phyloP scores from a whole-genome alignment of 495 filamentous ascomycete species.

The Pseudoneurospora amorphoporcata region DNA sequence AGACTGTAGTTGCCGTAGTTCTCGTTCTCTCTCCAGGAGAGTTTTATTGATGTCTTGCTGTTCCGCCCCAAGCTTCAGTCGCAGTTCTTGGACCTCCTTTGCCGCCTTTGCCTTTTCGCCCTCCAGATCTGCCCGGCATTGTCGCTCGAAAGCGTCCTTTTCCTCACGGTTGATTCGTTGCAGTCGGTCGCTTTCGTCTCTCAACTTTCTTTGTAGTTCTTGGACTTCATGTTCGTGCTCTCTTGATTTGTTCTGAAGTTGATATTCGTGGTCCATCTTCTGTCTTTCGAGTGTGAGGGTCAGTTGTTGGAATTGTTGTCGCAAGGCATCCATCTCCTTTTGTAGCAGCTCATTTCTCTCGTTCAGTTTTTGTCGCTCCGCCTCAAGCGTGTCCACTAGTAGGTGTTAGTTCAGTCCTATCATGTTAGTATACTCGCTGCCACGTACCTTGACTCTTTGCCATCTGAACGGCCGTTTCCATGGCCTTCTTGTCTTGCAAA shows the following conservation, averaged over 20 bases:
- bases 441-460: conserved; percentile 65
- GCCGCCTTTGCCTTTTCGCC: conserved; percentile 49
- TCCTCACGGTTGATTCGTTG: conserved; percentile 28
- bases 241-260: conserved; percentile 29
- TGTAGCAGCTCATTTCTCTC: conserved; percentile 46
- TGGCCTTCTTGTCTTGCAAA: conserved; percentile 45
- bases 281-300: conserved; percentile 19
- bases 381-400: conserved; percentile 59
- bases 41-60: conserved; percentile 53
- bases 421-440: background rate
- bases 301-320: conserved; percentile 25
- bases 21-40: conserved; percentile 50
- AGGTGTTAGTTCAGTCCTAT: background rate
- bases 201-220: conserved; percentile 29
- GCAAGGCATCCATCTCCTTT: conserved; percentile 48
- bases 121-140: conserved; percentile 34
- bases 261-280: conserved; percentile 26
- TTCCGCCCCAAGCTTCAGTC: conserved; percentile 48
- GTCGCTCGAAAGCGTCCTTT: conserved; percentile 33
- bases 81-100: conserved; percentile 57
- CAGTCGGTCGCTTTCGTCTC: conserved; percentile 18
- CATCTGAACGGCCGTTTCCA: conserved; percentile 59
- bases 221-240: conserved; percentile 24
- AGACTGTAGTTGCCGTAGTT: conserved; percentile 43
- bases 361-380: conserved; percentile 44